Evolutionary conservation across 2,329 filamentous ascomycete species (phyloP), one percentile per base, ranked within the genome.

Genomic region (Plenodomus tracheiphilus): DNA sequence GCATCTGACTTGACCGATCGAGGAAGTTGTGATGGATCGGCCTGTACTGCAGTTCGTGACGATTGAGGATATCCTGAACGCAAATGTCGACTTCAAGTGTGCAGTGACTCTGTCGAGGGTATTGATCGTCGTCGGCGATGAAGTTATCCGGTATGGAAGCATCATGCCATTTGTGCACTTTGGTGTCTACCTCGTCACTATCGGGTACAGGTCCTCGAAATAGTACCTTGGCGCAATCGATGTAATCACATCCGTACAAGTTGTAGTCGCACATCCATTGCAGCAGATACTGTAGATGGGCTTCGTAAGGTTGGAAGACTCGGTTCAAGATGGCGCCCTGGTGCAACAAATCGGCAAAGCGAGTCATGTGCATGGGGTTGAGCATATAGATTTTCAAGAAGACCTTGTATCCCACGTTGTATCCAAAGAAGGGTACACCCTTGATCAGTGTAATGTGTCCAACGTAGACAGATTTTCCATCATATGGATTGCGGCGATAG

Each of bases 191-290:
- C 18, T 86, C 80, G n/a, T 85, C 77, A 61, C 83, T 85, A 8
- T 81, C 76, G 0, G 92, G 92, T 2, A 97, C 77, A 0, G 91
- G 91, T 2, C 79, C 78, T 46, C 94, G 84, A 66, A 96, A 97
- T 21, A 75, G 79, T 1, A 86, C 83, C 54, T 84, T 88, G 9
- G 78, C 78, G 41, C 85, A 87, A 49, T 93, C 83, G 56, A 97
- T 85, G 63, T 93, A 95, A 47, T 85, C 87, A 68, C 94, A 99
- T 6, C 95, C 95, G 70, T 96, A 97, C 58, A 99, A 78, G 68
- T 97, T 99, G 77, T 95, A 99, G 71, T 99, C 95, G 56, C 87
- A 88, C 94, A 99, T 97, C 83, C 95, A 99, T 73, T 99, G 95
- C 9, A 94, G 80, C 8, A 97, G 76, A 69, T 92, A 97, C 66